Evolutionary conservation across 148 eudicot species (phyloP).

Genomic region (Amaranthus hypochondriacus): DNA sequence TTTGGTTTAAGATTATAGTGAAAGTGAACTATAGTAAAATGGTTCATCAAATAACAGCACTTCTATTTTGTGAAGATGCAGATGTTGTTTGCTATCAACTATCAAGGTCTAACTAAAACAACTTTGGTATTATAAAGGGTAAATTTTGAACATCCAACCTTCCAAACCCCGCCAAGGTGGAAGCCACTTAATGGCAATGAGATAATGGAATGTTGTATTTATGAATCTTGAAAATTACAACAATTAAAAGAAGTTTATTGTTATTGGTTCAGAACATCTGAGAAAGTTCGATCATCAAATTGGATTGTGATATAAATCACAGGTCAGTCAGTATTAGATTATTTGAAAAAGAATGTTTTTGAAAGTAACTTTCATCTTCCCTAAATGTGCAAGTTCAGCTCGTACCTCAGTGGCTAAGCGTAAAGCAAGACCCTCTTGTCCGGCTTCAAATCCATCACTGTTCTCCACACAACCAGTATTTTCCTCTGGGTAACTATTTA

Average conservation of each 20-base stretch:
- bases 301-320: not conserved
- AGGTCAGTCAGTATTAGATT: not conserved
- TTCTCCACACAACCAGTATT: conserved; percentile 33
- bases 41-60: too few relatives aligned
- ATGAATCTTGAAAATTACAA: not conserved
- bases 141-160: too few relatives aligned
- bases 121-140: too few relatives aligned
- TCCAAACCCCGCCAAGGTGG: too few relatives aligned
- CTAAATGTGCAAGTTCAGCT: not conserved
- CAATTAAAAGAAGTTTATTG: not conserved
- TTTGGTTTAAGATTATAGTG: too few relatives aligned
- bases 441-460: conserved; percentile 51
- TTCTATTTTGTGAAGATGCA: too few relatives aligned
- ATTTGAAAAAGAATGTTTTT: not conserved
- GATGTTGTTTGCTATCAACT: too few relatives aligned
- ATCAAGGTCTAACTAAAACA: too few relatives aligned
- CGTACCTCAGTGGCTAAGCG: conserved; percentile 83
- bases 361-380: not conserved
- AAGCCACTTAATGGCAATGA: too few relatives aligned
- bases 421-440: conserved; percentile 88
- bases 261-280: not conserved
- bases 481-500: conserved; percentile 27
- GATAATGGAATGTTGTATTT: not conserved
- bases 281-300: not conserved
- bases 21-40: too few relatives aligned